Evolutionary conservation across 331 rosid genomes (phyloP).

Genomic region (Spiraea crenata): DNA sequence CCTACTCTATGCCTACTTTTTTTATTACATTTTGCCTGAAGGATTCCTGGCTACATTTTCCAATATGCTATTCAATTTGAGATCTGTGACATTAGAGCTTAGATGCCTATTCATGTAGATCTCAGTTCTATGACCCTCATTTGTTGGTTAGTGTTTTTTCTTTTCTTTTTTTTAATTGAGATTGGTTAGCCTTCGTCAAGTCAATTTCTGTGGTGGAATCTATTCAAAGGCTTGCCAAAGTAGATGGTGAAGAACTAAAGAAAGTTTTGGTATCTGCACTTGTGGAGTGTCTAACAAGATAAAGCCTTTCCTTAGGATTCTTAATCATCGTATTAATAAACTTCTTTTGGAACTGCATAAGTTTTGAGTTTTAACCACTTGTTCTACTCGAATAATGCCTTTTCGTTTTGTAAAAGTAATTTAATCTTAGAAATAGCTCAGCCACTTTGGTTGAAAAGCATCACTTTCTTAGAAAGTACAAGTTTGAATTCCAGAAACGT

Average conservation of each 20-base stretch:
- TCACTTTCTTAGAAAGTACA: too few relatives aligned
- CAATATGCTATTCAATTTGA: too few relatives aligned
- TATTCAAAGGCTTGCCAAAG: background rate
- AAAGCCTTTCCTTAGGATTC: background rate
- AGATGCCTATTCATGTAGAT: too few relatives aligned
- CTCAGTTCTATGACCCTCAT: background rate
- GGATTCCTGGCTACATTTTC: too few relatives aligned
- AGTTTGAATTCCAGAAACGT: too few relatives aligned
- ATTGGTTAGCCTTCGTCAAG: background rate
- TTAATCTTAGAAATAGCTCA: too few relatives aligned
- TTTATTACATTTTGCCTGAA: too few relatives aligned
- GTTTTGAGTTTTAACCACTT: background rate
- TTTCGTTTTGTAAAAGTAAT: background rate
- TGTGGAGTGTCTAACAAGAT: background rate
- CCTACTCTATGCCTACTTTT: too few relatives aligned
- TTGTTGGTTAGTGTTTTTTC: too few relatives aligned
- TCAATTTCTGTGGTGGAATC: conserved; percentile 1
- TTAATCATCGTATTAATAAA: background rate
- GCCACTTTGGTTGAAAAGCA: too few relatives aligned
- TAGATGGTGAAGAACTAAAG: background rate
- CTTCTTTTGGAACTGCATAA: background rate
- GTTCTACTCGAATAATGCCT: background rate
- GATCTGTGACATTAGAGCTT: too few relatives aligned
- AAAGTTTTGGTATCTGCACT: background rate
- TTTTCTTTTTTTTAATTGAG: too few relatives aligned